Evolutionary conservation across 768 basidiomycete genomes (phyloP), one percentile per base, ranked within the genome.

Genomic region (Harrya chromipes): DNA sequence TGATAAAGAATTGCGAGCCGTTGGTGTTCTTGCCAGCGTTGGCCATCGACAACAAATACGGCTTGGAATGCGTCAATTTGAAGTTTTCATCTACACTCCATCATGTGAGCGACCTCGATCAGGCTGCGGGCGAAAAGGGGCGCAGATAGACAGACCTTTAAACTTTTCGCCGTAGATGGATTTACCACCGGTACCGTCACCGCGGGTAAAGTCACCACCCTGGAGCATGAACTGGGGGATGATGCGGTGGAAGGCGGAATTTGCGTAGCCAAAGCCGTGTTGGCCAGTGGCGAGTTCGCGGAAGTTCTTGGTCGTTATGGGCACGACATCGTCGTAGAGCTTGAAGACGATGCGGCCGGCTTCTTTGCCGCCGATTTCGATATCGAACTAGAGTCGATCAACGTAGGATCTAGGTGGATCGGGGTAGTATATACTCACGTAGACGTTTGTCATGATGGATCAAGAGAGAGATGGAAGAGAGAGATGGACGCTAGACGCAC

Each of bases 1-100:
- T 91, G 74, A 94, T 83, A 78, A 95, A 94, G 80, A 94, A 94
- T 68, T 92, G 87, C 16, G 81, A 88, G 13, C 88, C 91, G 63
- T 94, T 94, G 56, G 92, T 94, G 74, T 91, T 83, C 64, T 69
- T 71, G 27, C 85, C 86, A 6, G 84, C 79, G 62, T 94, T 93
- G 20, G 90, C 90, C 84, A 88, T 88, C 45, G 85, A 86, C 35
- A 89, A 73, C 40, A 85, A 64, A 44, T 82, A 81, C 20, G 75
- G 77, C 62, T 84, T 85, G 51, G 69, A 76, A 76, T 97, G 94
- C 70, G 82, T 84, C 52, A 83, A 63, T 55, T 73, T 59, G 69
- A 90, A 89, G 77, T 94, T 94, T 73, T 95, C 94, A 61, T 95
- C 94, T 81, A 64, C 52, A 14, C 2, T 70, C 71, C 64, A 42